These are phyloP conservation scores for grape (Vitis vinifera) DNA, from an alignment of 164 flowering plant species.

Conservation along the genomic window ASM3070453v1 NC_081818.1:22545501-22546000, in stretches of 20 bases:
- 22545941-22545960: conserved; percentile 68
- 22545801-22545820: conserved; percentile 58
- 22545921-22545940: conserved; percentile 73
- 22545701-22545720: conserved; percentile 71
- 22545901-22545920: conserved; percentile 43
- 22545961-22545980: conserved; percentile 43
- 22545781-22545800: conserved; percentile 94
- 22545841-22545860: conserved; percentile 91
- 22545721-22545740: conserved; percentile 61
- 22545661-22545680: conserved; percentile 58
- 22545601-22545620: conserved; percentile 5
- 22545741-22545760: conserved; percentile 73
- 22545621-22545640: conserved; percentile 53
- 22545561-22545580: conserved; percentile 47
- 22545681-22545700: conserved; percentile 58
- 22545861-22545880: conserved; percentile 85
- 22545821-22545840: conserved; percentile 92
- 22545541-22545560: conserved; percentile 61
- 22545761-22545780: conserved; percentile 83
- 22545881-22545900: conserved; percentile 40
- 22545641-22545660: conserved; percentile 89
- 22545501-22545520: conserved; percentile 63
- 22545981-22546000: conserved; percentile 6
- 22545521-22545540: conserved; percentile 46
- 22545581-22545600: conserved; percentile 78